Base-by-base conservation (phyloP, 352 stramenopile species). In the Pilasporangium apinafurcum region DNA sequence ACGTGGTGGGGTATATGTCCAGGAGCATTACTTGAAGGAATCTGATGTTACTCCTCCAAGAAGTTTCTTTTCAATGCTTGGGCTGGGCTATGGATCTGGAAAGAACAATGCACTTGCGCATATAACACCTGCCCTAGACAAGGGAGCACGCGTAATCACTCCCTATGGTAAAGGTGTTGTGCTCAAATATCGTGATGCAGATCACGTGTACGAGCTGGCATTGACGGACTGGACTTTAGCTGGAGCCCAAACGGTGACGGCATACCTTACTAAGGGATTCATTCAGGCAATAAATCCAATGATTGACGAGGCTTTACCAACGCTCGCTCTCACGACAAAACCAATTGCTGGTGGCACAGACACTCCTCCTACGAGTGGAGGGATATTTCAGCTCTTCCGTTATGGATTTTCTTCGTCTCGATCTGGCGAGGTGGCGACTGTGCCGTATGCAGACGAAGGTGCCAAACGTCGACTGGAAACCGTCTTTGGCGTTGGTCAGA, bases 331-430 rank as follows among this genome's bases (percentile, higher is more conserved):
- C 3, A 41, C 44, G 5, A 51, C 48, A 1, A 67, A 67, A 30
- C 38, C 52, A 10, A 10, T 40, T 1, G 30, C 44, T n/a, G 33
- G 33, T 10, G 9, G 16, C 30, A n/a, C n/a, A n/a, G n/a, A n/a
- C n/a, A 31, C 13, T 1, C 24, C 37, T 16, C 46, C 67, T n/a
- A 51, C 65, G 25, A 71, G 75, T 31, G 56, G 71, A 16, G 75
- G 78, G 0, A 69, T 91, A 32, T 83, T 91, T 47, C 79, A 91
- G 31, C 45, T 91, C 12, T 76, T 91, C 31, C 65, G 73, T 4
- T 73, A 78, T 46, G 59, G 65, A 3, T 80, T 82, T 27, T 56
- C 34, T 27, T 48, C 40, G 1, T 52, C 55, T 10, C 53, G 58
- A 1, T 17, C 37, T 21, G 38, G 21, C 20, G 44, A 36, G 25